Evolutionary conservation across 1,284 basidiomycete genomes (phyloP).

Genomic region (Ustilago hordei): DNA sequence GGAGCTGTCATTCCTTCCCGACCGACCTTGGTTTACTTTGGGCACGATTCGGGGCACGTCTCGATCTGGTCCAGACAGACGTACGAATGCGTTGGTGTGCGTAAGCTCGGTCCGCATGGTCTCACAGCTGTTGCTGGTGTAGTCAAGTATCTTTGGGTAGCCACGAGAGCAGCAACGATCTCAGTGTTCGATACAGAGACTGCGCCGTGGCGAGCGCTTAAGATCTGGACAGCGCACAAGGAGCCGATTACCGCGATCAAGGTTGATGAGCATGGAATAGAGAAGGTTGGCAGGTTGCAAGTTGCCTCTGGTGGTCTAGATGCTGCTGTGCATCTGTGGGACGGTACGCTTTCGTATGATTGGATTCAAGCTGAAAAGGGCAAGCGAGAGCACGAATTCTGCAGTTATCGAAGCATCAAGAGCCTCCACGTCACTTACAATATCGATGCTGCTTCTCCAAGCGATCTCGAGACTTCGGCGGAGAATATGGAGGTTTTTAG

Average conservation of each 20-base stretch:
- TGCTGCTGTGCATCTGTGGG: constrained; percentile 83
- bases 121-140: constrained; percentile 63
- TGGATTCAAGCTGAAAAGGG: constrained; percentile 87
- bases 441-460: constrained; percentile 86
- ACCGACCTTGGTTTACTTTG: constrained; percentile 81
- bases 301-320: constrained; percentile 85
- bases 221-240: constrained; percentile 87
- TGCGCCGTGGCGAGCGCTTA: constrained; percentile 81
- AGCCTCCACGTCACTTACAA: constrained; percentile 93
- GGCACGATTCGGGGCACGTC: constrained; percentile 86
- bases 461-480: constrained; percentile 73
- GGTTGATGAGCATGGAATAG: constrained; percentile 71
- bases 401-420: constrained; percentile 81
- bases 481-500: constrained; percentile 62
- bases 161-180: constrained; percentile 83
- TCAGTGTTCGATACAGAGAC: constrained; percentile 80
- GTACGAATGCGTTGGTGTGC: constrained; percentile 50
- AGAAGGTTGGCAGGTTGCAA: constrained; percentile 72
- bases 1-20: constrained; percentile 81
- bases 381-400: constrained; percentile 81
- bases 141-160: constrained; percentile 79
- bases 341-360: constrained; percentile 84
- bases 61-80: constrained; percentile 57
- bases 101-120: constrained; percentile 48
- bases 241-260: constrained; percentile 79